phyloP scores from a whole-genome alignment of 441 rosid genomes.

The Syzygium syzygioides region DNA sequence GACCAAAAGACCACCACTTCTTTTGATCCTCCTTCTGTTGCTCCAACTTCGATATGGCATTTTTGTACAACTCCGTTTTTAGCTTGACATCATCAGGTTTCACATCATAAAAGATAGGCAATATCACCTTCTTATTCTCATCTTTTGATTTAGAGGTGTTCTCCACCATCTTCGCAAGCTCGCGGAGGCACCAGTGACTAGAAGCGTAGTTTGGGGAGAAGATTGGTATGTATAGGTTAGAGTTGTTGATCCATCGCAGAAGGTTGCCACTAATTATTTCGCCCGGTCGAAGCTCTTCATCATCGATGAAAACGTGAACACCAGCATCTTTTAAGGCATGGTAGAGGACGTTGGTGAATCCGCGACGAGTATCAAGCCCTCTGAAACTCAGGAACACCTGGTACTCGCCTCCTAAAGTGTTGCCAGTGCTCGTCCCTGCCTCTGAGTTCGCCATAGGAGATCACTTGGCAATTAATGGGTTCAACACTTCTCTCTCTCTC shows the following conservation, averaged over 20 bases:
- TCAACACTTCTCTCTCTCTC: not conserved
- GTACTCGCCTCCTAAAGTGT: not conserved
- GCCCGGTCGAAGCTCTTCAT: not conserved
- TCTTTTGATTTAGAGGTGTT: not conserved
- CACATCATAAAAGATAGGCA: no score
- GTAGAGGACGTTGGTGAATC: not conserved
- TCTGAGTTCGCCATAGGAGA: not conserved
- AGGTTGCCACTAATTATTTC: fast-evolving
- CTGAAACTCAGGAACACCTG: not conserved
- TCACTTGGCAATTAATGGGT: not conserved
- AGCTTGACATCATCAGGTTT: no score
- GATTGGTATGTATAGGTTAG: not conserved
- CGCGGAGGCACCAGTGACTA: not conserved
- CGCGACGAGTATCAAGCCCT: not conserved
- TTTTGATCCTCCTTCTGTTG: no score
- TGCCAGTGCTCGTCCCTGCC: no score
- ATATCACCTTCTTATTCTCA: not conserved
- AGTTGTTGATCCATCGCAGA: not conserved
- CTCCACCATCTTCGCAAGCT: not conserved
- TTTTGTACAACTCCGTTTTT: no score
- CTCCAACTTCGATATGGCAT: no score
- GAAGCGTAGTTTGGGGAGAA: not conserved
- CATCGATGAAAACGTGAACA: not conserved
- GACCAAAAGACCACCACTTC: no score
- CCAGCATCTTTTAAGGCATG: not conserved